These are phyloP conservation scores for Nicotiana obtusifolia DNA, from an alignment of 257 asterid genomes.

Conservation along the genomic window DNA sequence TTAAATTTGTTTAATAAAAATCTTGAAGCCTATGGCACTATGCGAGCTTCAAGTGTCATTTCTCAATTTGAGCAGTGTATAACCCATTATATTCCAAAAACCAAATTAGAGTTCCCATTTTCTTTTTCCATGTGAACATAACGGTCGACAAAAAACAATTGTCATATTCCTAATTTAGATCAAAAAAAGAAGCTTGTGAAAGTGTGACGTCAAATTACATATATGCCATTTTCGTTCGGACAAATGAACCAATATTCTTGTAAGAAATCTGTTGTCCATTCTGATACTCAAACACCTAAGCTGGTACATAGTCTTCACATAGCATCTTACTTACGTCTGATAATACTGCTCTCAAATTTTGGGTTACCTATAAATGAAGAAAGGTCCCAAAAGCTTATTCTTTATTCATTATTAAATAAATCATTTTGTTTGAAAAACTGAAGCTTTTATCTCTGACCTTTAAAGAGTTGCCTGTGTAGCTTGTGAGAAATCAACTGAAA, in stretches of 20 bases:
- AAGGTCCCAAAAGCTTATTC: conserved; percentile 17
- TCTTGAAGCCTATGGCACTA: too few relatives aligned
- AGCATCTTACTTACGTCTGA: neutral
- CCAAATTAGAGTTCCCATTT: neutral
- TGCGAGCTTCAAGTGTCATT: too few relatives aligned
- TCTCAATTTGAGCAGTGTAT: too few relatives aligned
- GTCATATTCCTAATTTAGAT: neutral
- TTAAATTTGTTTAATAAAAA: too few relatives aligned
- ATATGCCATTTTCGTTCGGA: neutral
- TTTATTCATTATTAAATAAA: neutral
- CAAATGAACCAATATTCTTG: neutral
- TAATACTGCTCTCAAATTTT: neutral
- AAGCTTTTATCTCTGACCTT: neutral
- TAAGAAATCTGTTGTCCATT: conserved; percentile 7
- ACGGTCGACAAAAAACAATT: neutral
- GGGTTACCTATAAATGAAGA: conserved; percentile 28
- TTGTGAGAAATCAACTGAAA: neutral
- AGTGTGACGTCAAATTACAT: neutral
- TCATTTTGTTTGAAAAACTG: neutral
- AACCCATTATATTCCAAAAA: neutral
- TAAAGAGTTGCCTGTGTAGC: neutral
- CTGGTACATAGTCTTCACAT: neutral
- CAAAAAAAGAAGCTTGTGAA: neutral
- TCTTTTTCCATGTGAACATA: neutral
- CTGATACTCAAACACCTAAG: neutral